Conservation (phyloP, 805 yeast genomes). For the Cyberlindnera meyerae region DNA sequence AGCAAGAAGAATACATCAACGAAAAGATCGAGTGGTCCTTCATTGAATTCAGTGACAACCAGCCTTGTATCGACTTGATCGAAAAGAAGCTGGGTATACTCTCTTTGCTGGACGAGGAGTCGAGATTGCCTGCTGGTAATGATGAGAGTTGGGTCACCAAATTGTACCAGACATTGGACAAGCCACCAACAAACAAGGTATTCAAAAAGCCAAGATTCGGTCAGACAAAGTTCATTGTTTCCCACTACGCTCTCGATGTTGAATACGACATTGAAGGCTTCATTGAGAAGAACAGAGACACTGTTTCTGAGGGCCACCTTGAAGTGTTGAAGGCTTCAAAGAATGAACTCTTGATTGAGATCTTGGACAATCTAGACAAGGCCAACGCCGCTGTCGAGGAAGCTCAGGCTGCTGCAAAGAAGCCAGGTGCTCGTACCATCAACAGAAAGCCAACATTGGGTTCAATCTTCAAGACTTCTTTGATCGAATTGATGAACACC, state of each 20-base stretch:
- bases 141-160: constrained; percentile 91
- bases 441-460: constrained; percentile 89
- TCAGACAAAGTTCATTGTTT: constrained; percentile 80
- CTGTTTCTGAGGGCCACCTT: constrained; percentile 92
- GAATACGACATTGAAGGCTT: constrained; percentile 90
- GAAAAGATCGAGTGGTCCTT: constrained; percentile 97
- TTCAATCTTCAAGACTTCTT: constrained; percentile 85
- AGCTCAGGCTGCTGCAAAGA: constrained; percentile 30
- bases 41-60: constrained; percentile 92
- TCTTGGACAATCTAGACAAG: constrained; percentile 61
- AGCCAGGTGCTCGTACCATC: constrained; percentile 39
- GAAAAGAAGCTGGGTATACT: constrained; percentile 86
- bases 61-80: constrained; percentile 91
- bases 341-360: constrained; percentile 59
- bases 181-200: constrained; percentile 66
- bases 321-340: constrained; percentile 72
- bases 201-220: constrained; percentile 95
- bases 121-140: constrained; percentile 88
- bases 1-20: constrained; percentile 88
- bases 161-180: constrained; percentile 79
- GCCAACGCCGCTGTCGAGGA: constrained; percentile 33
- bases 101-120: constrained; percentile 88
- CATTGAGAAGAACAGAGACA: constrained; percentile 94
- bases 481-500: constrained; percentile 88
- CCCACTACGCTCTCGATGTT: constrained; percentile 94